A percentile compares a stretch with the other conserved stretches of the same genome.
phyloP scores from a whole-genome alignment of 768 basidiomycete genomes.

The Porpolomopsis calyptriformis region DNA sequence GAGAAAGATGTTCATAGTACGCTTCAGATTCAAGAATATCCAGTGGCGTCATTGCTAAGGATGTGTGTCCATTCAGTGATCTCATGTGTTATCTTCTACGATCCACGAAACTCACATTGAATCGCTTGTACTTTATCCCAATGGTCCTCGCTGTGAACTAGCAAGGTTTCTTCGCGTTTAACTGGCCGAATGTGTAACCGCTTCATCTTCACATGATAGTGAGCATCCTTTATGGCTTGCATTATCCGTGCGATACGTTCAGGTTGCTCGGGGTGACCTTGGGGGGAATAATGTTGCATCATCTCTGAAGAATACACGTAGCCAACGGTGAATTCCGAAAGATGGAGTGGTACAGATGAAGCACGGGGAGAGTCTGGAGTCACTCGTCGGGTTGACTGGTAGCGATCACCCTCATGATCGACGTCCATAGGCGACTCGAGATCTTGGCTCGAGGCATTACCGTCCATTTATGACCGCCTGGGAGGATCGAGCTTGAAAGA shows the following conservation, averaged over 20 bases:
- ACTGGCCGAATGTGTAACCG: conserved; percentile 67
- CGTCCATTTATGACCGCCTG: background rate
- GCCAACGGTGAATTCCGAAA: conserved; percentile 46
- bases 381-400: background rate
- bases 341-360: conserved; percentile 32
- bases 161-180: conserved; percentile 64
- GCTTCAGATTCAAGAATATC: conserved; percentile 63
- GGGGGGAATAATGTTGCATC: conserved; percentile 69
- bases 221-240: conserved; percentile 46
- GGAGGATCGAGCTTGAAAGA: too few relatives aligned
- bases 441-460: background rate
- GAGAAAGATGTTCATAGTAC: conserved; percentile 85
- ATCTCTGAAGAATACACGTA: conserved; percentile 83
- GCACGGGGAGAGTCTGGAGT: conserved; percentile 20
- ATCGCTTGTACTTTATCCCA: conserved; percentile 86
- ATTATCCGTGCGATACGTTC: conserved; percentile 77
- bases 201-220: conserved; percentile 62
- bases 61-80: conserved; percentile 4
- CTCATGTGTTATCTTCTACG: background rate
- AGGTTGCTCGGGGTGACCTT: conserved; percentile 59
- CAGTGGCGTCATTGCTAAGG: conserved; percentile 60
- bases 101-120: conserved; percentile 47
- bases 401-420: background rate
- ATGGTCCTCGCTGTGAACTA: conserved; percentile 85
- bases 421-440: background rate